phyloP scores from a whole-genome alignment of 1,139 yeast species.

The Geotrichum siamense region DNA sequence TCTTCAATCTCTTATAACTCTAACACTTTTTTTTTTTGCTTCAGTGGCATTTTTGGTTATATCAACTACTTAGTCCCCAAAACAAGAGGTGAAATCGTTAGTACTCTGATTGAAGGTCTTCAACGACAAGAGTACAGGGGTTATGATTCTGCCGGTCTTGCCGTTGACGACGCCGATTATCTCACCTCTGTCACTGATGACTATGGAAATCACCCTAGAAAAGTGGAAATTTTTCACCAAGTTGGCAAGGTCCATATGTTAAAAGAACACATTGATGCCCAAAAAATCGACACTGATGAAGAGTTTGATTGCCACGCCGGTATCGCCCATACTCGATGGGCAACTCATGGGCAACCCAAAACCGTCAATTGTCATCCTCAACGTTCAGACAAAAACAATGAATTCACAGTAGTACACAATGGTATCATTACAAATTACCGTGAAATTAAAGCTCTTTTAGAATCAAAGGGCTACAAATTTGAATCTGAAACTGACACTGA shows the following conservation, averaged over 20 bases:
- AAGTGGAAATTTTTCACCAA: slow-evolving; percentile 66
- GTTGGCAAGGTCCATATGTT: slow-evolving; percentile 88
- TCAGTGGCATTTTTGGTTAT: slow-evolving; percentile 95
- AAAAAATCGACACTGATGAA: slow-evolving; percentile 49
- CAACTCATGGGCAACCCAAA: slow-evolving; percentile 95
- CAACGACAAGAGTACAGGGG: slow-evolving; percentile 96
- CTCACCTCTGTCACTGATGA: slow-evolving; percentile 17
- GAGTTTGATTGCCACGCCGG: slow-evolving; percentile 84
- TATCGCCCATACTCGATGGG: slow-evolving; percentile 99
- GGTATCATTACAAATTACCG: slow-evolving; percentile 97
- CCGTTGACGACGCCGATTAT: slow-evolving; percentile 80
- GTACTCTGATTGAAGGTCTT: slow-evolving; percentile 83
- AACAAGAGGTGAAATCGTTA: slow-evolving; percentile 85
- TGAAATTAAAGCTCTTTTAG: slow-evolving; percentile 75
- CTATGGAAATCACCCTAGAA: slow-evolving; percentile 24
- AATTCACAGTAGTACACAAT: slow-evolving; percentile 90
- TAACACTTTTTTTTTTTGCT: neutral
- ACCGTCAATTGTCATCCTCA: slow-evolving; percentile 92
- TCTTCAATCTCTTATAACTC: neutral
- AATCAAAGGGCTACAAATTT: slow-evolving; percentile 71
- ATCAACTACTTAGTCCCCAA: slow-evolving; percentile 91
- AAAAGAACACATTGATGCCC: slow-evolving; percentile 53
- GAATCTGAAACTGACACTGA: slow-evolving; percentile 97
- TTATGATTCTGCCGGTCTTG: slow-evolving; percentile 94
- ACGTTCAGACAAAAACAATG: slow-evolving; percentile 72